Percentiles rank a stretch among this genome's conserved stretches.
These are phyloP conservation scores for Tanacetum coccineum DNA, from an alignment of 129 eudicot genomes.

Conservation along the genomic window DNA sequence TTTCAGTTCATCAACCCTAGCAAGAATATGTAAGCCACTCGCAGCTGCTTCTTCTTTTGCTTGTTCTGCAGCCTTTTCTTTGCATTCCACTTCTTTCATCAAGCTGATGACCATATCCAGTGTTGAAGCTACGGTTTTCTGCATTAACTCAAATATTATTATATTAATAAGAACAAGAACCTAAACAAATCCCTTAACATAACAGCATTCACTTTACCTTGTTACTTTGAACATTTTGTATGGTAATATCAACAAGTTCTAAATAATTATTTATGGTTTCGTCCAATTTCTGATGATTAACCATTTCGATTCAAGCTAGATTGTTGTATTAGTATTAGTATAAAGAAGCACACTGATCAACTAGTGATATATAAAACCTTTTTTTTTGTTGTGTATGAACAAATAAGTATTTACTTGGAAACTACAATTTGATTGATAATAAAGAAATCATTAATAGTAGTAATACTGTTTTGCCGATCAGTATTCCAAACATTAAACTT, in stretches of 20 bases:
- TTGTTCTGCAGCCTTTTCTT: conserved; percentile 54
- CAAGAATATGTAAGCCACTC: conserved; percentile 38
- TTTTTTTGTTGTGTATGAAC: too few species aligned
- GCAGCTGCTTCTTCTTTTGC: conserved; percentile 48
- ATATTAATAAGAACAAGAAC: neutral
- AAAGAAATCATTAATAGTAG: too few species aligned
- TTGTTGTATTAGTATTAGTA: too few species aligned
- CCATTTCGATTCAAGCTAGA: too few species aligned
- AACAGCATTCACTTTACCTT: neutral
- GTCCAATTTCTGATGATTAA: too few species aligned
- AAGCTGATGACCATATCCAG: conserved; percentile 48
- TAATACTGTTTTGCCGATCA: too few species aligned
- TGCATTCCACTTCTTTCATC: conserved; percentile 58
- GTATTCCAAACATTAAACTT: too few species aligned
- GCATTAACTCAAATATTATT: neutral
- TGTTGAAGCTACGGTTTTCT: conserved; percentile 45
- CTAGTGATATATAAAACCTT: too few species aligned
- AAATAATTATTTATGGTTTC: too few species aligned
- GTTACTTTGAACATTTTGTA: neutral
- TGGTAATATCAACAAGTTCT: neutral
- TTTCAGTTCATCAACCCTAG: conserved; percentile 47
- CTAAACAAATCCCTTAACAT: neutral
- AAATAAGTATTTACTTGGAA: too few species aligned
- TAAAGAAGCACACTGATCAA: too few species aligned
- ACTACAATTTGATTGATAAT: too few species aligned